Evolutionary conservation across 1,284 basidiomycete species (phyloP).

Genomic region (Ceratobasidium sp.): DNA sequence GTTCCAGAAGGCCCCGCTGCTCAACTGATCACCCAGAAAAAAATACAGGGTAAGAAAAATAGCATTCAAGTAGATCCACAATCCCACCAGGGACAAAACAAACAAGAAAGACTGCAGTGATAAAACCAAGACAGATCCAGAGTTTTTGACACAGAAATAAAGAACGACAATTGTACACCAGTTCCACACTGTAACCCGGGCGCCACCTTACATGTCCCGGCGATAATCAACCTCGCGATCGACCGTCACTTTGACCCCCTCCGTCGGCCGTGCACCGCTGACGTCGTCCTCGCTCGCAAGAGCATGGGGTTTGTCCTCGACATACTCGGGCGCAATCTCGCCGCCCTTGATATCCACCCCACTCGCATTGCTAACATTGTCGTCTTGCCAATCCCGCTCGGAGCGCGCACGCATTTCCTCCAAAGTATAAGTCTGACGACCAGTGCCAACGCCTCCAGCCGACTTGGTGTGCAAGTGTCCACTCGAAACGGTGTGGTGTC

Average conservation of each 20-base stretch:
- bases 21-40: too few species aligned
- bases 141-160: background rate
- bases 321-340: conserved; percentile 29
- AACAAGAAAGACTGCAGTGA: too few species aligned
- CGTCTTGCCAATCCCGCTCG: conserved; percentile 44
- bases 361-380: conserved; percentile 36
- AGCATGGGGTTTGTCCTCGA: background rate
- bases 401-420: conserved; percentile 64
- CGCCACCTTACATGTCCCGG: conserved; percentile 16
- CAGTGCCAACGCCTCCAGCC: conserved; percentile 35
- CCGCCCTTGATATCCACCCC: conserved; percentile 32
- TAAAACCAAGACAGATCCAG: background rate
- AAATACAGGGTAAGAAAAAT: too few species aligned
- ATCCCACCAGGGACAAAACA: too few species aligned
- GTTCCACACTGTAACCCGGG: background rate
- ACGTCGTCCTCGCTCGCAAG: conserved; percentile 29
- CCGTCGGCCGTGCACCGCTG: background rate
- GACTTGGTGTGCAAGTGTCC: conserved; percentile 7
- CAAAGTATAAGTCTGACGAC: conserved; percentile 66
- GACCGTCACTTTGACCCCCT: conserved; percentile 42
- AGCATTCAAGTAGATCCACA: background rate
- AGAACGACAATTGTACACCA: background rate
- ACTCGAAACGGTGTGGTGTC: conserved; percentile 28
- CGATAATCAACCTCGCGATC: conserved; percentile 39
- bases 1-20: too few species aligned